Base-by-base conservation (phyloP, 768 basidiomycete genomes). In the Leccinum longicurvipes region DNA sequence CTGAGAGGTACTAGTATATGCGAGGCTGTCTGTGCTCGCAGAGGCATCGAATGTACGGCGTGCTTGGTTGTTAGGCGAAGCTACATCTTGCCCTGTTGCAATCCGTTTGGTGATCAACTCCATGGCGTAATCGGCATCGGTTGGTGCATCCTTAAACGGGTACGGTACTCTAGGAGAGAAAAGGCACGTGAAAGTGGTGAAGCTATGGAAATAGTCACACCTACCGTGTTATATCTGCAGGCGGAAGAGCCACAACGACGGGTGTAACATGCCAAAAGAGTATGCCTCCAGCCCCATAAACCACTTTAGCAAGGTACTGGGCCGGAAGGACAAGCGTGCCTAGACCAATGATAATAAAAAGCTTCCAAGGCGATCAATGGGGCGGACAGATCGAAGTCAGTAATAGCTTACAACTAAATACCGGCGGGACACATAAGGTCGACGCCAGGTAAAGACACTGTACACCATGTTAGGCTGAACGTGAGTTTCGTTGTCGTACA, bases 121-220 rank as follows among this genome's bases (percentile, higher is more conserved):
- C 82, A 87, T 87, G 2, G 87, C 85, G 62, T 85, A 84, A 47
- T 88, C 84, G 4, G 82, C 78, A 60, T 89, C 85, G 4, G 85
- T 88, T 0, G 87, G 86, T 11, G 79, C 80, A 56, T 83, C 78
- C 34, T 62, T 57, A 48, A 87, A 76, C 3, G 74, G 70, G 7
- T 75, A 70, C 21, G 81, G 79, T 12, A 83, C 50, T 39, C 82
- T 86, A 45, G 7, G 39, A 4, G 36, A n/a, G 4, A 53, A 51
- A 53, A 19, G 17, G 44, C 42, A 27, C 44, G 23, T 61, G 41
- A 60, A 45, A 14, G 23, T 36, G 17, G 12, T 21, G 27, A 41
- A 25, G 36, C n/a, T 6, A 41, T 23, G 2, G 39, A 57, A 46
- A 47, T 15, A 42, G 28, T 44, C 41, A 15, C 27, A 59, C 75